Evolutionary conservation across 2,329 filamentous ascomycete genomes (phyloP).

Genomic region (Diaporthe caulivora): DNA sequence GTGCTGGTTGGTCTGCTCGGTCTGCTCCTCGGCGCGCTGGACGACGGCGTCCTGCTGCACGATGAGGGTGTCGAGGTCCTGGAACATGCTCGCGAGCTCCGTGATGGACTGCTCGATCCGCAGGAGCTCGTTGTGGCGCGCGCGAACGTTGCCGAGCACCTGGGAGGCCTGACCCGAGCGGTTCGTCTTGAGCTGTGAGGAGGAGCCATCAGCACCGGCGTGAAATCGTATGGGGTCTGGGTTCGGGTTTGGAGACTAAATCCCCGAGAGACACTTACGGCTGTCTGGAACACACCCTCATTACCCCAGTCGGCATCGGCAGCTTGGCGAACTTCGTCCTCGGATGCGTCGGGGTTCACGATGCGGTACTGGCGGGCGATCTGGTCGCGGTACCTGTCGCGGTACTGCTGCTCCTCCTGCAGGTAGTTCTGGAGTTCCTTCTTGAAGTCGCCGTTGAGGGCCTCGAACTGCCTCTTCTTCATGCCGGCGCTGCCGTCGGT

Average conservation of each 20-base stretch:
- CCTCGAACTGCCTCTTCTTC: slow-evolving; percentile 78
- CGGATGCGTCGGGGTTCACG: slow-evolving; percentile 83
- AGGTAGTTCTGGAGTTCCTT: slow-evolving; percentile 78
- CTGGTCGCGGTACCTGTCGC: slow-evolving; percentile 79
- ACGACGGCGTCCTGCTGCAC: slow-evolving; percentile 78
- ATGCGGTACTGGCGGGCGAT: slow-evolving; percentile 85
- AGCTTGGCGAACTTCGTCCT: slow-evolving; percentile 78
- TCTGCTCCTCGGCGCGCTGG: slow-evolving; percentile 72
- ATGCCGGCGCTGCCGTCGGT: slow-evolving; percentile 69
- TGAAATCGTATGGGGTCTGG: no score
- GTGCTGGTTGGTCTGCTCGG: slow-evolving; percentile 74
- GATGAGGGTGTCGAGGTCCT: slow-evolving; percentile 80
- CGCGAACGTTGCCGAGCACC: slow-evolving; percentile 82
- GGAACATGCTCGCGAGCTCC: slow-evolving; percentile 78
- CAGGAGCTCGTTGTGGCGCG: slow-evolving; percentile 86
- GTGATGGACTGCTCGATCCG: slow-evolving; percentile 81
- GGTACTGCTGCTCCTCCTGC: slow-evolving; percentile 78
- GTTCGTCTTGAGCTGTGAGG: slow-evolving; percentile 76
- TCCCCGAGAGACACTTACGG: slow-evolving; percentile 69
- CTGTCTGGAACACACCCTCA: slow-evolving; percentile 85
- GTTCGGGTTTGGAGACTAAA: neutral
- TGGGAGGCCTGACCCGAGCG: slow-evolving; percentile 79
- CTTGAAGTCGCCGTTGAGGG: slow-evolving; percentile 79
- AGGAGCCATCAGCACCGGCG: neutral
- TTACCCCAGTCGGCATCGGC: slow-evolving; percentile 79